Evolutionary conservation across 2,329 filamentous ascomycete genomes (phyloP), one percentile per base, ranked within the genome.

Genomic region (Ascochyta clinopodiicola): DNA sequence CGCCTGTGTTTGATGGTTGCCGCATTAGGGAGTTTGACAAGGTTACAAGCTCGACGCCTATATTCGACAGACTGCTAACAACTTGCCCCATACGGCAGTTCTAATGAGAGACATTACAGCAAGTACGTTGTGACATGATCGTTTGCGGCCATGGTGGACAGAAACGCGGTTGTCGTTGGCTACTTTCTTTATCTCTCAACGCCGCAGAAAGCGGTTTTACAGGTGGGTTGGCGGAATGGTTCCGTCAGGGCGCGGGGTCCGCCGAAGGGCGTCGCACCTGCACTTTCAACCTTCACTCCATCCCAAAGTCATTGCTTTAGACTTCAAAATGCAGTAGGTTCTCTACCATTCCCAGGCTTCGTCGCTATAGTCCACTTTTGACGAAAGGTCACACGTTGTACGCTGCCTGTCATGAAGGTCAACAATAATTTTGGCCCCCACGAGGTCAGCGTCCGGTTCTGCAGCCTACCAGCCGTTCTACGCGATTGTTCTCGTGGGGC

Each of bases 41-140:
- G 29, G 52, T 56, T 50, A 56, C 52, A 56, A 46, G 45, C 46
- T 39, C 42, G 40, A 25, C 25, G 34, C 51, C 51, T 55, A 40
- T 40, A 35, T 44, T 49, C 51, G 6, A 55, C 51, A 35, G n/a
- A 46, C 34, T 15, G 9, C 32, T n/a, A 10, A 24, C 6, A 24
- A 51, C 17, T 40, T 56, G 31, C 52, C 47, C 21, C 6, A 29
- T 51, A n/a, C 19, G 37, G 52, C 19, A 56, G 21, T 36, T 50
- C 35, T 12, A 2, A 8, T 6, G 15, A 27, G 17, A 10, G 42
- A 27, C 8, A 22, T 45, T 29, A 31, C 17, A 10, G 36, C 27
- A 32, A 42, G 22, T 42, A 29, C 32, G 36, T n/a, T 35, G 42
- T 29, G 24, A 10, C 19, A 36, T 37, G 24, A 31, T 47, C 29